Evolutionary conservation across 208 protist species (phyloP).

Genomic region (Leishmania tarentolae): DNA sequence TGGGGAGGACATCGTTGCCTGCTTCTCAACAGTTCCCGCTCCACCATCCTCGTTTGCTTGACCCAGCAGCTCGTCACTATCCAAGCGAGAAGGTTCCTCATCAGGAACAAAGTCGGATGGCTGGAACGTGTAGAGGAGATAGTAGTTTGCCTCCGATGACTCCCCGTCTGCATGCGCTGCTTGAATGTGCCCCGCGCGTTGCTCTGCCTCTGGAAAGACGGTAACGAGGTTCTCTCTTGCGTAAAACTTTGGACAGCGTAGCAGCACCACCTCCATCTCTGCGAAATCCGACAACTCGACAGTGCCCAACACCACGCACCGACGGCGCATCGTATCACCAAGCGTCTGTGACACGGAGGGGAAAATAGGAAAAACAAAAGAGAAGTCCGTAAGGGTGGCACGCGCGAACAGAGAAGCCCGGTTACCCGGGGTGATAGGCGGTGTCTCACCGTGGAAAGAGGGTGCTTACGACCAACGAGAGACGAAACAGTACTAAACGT

Average conservation of each 20-base stretch:
- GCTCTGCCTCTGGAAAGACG: conserved; percentile 36
- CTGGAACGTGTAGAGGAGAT: conserved; percentile 54
- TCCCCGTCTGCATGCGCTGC: neutral
- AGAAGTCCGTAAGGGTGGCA: neutral
- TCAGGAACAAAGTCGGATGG: conserved; percentile 20
- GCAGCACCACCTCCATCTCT: conserved; percentile 40
- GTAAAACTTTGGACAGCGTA: conserved; percentile 41
- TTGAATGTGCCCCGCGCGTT: neutral
- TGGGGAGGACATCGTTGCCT: neutral
- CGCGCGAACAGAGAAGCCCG: neutral
- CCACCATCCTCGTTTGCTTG: conserved; percentile 28
- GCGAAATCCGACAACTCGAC: conserved; percentile 6
- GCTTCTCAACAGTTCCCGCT: neutral
- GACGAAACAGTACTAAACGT: neutral
- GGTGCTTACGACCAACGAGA: neutral
- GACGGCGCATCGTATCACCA: conserved; percentile 13
- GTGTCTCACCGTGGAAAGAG: neutral
- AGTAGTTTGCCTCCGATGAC: conserved; percentile 14
- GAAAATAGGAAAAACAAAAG: neutral
- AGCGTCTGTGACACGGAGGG: neutral
- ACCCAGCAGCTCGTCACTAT: conserved; percentile 14
- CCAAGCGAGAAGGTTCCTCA: neutral
- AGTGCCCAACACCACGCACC: conserved; percentile 16
- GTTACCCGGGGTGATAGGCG: too few relatives aligned
- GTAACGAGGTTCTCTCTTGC: conserved; percentile 43